Evolutionary conservation across 176 grass and related monocot species (phyloP), one percentile per base, ranked within the genome.

Genomic region (Zoysia japonica): DNA sequence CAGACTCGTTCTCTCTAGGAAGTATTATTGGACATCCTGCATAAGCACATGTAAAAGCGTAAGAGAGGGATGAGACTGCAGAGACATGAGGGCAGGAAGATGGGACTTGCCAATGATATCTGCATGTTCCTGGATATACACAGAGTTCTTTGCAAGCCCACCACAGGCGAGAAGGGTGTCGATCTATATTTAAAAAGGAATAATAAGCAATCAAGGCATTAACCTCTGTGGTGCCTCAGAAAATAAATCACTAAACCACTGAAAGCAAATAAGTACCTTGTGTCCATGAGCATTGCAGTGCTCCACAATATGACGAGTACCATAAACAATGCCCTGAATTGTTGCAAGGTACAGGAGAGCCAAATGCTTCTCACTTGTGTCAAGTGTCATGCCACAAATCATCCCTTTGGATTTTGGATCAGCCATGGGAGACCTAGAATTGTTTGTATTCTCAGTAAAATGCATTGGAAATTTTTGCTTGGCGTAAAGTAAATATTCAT

Each of bases 41-140:
- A 77, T 28, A 54, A 74, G 75, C 65, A 72, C 20, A 91, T 66
- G 17, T 59, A 70, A 74, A 89, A 64, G 71, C 11, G 9, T 75
- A 35, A 65, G 19, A 61, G 36, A 80, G 16, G 38, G 54, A 52
- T 40, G 45, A 56, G 74, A 42, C 51, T 15, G 17, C n/a, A 85
- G 46, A 81, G 67, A 48, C 43, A 59, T 84, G 20, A 61, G 14
- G 35, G 37, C 68, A 67, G 9, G 44, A 83, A 79, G 36, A 66
- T 13, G 65, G 48, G 57, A 70, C 67, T 91, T 89, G 61, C 95
- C 90, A 0, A 78, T 76, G 73, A 92, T 90, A 83, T 98, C 87
- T 81, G 92, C 95, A 87, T 98, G 95, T 55, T 98, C 95, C 76
- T 98, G 95, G 87, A 98, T 90, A 79, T 94, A 94, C 15, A 98